Percentiles rank a stretch among this genome's conserved stretches.
Evolutionary conservation across 148 eudicot species (phyloP).

Genomic region (Amaranthus palmeri): DNA sequence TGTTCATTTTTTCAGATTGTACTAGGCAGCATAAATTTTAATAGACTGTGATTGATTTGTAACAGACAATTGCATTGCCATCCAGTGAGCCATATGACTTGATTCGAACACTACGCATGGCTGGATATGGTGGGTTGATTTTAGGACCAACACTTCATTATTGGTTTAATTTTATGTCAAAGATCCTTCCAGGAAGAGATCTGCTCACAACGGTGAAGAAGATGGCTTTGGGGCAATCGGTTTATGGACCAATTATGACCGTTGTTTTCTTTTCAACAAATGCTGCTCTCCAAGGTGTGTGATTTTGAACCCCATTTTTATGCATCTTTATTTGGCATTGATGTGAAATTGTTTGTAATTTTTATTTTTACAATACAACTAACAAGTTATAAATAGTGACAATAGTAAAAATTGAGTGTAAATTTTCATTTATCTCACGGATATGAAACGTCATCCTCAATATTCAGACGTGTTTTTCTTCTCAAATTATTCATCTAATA

Average conservation of each 20-base stretch:
- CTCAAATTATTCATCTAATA: no score
- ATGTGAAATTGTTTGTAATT: no score
- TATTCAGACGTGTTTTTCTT: no score
- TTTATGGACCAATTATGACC: conserved; percentile 81
- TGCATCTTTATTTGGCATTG: background rate
- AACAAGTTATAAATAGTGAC: no score
- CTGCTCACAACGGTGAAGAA: conserved; percentile 65
- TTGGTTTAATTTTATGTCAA: conserved; percentile 81
- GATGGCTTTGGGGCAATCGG: conserved; percentile 69
- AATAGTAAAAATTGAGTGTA: no score
- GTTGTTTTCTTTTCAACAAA: conserved; percentile 71
- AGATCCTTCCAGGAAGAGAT: conserved; percentile 64
- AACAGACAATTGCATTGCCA: conserved; percentile 51
- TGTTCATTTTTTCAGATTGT: background rate
- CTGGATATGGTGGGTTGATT: conserved; percentile 69
- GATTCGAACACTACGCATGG: conserved; percentile 76
- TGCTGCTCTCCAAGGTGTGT: conserved; percentile 82
- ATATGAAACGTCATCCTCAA: no score
- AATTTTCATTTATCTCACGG: no score
- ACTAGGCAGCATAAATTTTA: background rate
- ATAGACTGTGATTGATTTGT: conserved; percentile 1
- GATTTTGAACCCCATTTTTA: background rate
- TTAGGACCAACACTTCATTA: conserved; percentile 87
- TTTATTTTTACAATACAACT: no score
- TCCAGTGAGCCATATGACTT: conserved; percentile 59